Conservation (phyloP, 2,329 filamentous ascomycete species). For the Aspergillus sp. region DNA sequence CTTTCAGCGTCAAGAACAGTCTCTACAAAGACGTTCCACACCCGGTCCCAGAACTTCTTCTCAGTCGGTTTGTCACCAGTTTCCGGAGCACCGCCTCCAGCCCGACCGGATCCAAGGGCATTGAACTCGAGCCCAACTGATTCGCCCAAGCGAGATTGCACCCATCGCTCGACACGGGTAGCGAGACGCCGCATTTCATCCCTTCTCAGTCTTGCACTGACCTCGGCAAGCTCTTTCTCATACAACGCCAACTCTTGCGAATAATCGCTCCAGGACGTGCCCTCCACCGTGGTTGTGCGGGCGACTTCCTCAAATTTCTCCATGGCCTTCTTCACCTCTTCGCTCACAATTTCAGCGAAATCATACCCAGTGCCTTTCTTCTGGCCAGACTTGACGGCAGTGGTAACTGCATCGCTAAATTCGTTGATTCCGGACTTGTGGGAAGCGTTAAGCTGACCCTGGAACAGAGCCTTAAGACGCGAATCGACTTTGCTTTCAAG, state of each 20-base stretch:
- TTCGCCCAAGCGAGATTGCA: conserved; percentile 81
- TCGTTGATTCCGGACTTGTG: conserved; percentile 82
- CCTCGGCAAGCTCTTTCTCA: conserved; percentile 86
- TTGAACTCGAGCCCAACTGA: conserved; percentile 93
- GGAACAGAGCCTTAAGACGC: conserved; percentile 83
- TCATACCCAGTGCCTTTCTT: conserved; percentile 90
- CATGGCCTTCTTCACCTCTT: conserved; percentile 74
- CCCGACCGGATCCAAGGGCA: conserved; percentile 84
- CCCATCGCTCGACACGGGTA: conserved; percentile 89
- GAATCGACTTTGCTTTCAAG: conserved; percentile 82
- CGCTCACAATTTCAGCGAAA: conserved; percentile 87
- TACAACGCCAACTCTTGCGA: conserved; percentile 75
- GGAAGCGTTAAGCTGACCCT: conserved; percentile 80
- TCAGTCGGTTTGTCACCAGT: conserved; percentile 72
- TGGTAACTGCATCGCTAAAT: conserved; percentile 85
- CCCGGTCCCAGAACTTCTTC: conserved; percentile 90
- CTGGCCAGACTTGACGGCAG: conserved; percentile 84
- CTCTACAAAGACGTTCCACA: conserved; percentile 81
- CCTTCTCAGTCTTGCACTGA: conserved; percentile 78
- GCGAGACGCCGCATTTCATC: conserved; percentile 95
- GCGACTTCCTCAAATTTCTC: conserved; percentile 74
- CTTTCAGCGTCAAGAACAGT: conserved; percentile 82
- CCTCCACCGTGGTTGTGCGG: conserved; percentile 70
- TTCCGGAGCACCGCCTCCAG: conserved; percentile 76
- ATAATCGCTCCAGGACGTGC: conserved; percentile 84